A percentile compares a stretch with the other conserved stretches of the same genome.
Evolutionary conservation across 202 grass and related monocot genomes (phyloP).

Genomic region (Thinopyrum obtusiflorum): DNA sequence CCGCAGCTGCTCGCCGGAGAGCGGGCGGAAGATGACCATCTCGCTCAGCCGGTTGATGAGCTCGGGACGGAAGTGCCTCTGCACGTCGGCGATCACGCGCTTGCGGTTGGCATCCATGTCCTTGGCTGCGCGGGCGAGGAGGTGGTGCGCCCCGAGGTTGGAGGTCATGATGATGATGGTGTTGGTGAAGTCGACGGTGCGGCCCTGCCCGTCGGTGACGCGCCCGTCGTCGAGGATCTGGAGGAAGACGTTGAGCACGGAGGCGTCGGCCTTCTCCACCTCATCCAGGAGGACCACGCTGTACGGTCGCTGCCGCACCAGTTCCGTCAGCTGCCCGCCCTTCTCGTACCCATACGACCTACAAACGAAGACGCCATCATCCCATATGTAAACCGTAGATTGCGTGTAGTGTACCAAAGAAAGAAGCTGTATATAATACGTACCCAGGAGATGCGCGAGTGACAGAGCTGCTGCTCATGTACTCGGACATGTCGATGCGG

Average conservation of each 20-base stretch:
- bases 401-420: neutral
- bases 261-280: constrained; percentile 4
- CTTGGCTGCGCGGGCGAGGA: neutral
- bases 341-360: neutral
- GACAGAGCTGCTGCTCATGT: neutral
- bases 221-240: constrained; percentile 12
- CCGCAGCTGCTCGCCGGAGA: neutral
- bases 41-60: constrained; percentile 9
- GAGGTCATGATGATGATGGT: constrained; percentile 14
- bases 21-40: neutral
- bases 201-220: constrained; percentile 6
- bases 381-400: neutral
- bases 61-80: neutral
- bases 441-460: neutral
- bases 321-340: neutral
- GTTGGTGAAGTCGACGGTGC: constrained; percentile 4
- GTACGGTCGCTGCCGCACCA: neutral
- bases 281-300: neutral
- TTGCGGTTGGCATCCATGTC: neutral
- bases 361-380: neutral
- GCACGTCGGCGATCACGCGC: neutral
- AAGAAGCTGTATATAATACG: neutral
- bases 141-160: neutral
- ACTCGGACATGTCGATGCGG: constrained; percentile 12
- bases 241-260: constrained; percentile 2